Conservation (phyloP, 2,329 filamentous ascomycete species). For the Bipolaris sorokiniana region DNA sequence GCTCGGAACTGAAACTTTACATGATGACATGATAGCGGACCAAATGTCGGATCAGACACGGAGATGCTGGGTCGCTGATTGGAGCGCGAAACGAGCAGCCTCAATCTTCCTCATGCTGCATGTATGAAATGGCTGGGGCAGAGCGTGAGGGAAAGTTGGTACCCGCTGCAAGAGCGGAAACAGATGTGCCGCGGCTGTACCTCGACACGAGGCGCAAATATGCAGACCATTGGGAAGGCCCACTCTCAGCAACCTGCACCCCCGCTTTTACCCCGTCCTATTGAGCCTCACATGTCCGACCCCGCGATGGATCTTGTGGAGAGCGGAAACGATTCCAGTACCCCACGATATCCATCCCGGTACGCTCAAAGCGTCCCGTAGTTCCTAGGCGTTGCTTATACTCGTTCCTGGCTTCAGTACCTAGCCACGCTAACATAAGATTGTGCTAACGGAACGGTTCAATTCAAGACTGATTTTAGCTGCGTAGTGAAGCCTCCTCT, state of each 20-base stretch:
- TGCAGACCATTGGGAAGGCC: neutral
- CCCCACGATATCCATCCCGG: neutral
- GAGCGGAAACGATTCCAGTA: neutral
- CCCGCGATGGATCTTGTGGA: neutral
- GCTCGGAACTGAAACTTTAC: neutral
- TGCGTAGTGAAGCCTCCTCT: too few relatives aligned
- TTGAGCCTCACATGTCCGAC: neutral
- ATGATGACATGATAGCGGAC: neutral
- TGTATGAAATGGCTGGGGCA: neutral
- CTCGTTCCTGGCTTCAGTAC: neutral
- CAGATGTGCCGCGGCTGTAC: conserved; percentile 1
- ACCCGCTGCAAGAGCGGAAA: neutral
- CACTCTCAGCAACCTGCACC: conserved; percentile 5
- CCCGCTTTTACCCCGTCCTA: conserved; percentile 21
- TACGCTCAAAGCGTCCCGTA: neutral
- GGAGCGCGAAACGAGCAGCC: conserved; percentile 17
- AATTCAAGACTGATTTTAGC: too few relatives aligned
- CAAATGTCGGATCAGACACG: conserved; percentile 7
- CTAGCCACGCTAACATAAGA: neutral
- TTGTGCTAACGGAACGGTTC: too few relatives aligned
- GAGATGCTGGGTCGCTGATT: conserved; percentile 5
- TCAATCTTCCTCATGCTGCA: neutral
- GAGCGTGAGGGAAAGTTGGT: neutral
- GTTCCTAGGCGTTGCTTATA: neutral
- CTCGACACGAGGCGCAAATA: conserved; percentile 31